Conservation (phyloP, 2,329 filamentous ascomycete species). For the Tolypocladium album region DNA sequence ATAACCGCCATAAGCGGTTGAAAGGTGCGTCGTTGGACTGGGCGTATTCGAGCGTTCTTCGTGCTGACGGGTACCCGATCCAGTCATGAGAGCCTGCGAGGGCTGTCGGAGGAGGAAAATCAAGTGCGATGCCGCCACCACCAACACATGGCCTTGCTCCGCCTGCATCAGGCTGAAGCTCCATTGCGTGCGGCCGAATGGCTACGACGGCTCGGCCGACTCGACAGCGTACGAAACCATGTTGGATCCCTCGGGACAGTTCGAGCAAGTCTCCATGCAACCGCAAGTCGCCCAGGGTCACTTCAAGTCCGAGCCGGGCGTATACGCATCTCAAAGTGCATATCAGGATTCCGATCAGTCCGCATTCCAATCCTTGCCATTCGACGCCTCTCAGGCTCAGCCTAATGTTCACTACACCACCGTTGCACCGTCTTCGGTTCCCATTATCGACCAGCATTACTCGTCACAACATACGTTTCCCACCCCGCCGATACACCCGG, state of each 20-base stretch:
- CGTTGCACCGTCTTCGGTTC: constrained; percentile 36
- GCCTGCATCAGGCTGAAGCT: constrained; percentile 87
- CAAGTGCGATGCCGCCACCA: constrained; percentile 94
- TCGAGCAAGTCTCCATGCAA: constrained; percentile 41
- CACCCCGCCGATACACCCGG: constrained; percentile 33
- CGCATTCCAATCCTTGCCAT: constrained; percentile 37
- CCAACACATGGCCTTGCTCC: constrained; percentile 94
- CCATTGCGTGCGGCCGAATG: constrained; percentile 82
- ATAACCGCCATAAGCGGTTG: constrained; percentile 92
- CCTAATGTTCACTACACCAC: constrained; percentile 42
- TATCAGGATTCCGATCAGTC: constrained; percentile 35
- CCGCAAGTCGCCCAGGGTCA: constrained; percentile 28
- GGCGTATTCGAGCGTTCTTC: not conserved
- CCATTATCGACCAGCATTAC: constrained; percentile 42
- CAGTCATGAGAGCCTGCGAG: constrained; percentile 95
- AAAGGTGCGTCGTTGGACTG: constrained; percentile 58
- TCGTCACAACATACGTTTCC: constrained; percentile 38
- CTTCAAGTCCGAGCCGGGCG: constrained; percentile 26
- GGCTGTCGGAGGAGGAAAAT: constrained; percentile 93
- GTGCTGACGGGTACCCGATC: constrained; percentile 1
- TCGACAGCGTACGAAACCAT: constrained; percentile 22
- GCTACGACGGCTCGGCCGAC: constrained; percentile 44
- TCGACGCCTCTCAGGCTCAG: constrained; percentile 32
- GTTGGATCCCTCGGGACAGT: constrained; percentile 20
- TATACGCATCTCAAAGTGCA: constrained; percentile 37